Percentiles rank a stretch among this genome's conserved stretches.
phyloP scores from a whole-genome alignment of 2,329 filamentous ascomycete genomes.

The Fusarium sp. region DNA sequence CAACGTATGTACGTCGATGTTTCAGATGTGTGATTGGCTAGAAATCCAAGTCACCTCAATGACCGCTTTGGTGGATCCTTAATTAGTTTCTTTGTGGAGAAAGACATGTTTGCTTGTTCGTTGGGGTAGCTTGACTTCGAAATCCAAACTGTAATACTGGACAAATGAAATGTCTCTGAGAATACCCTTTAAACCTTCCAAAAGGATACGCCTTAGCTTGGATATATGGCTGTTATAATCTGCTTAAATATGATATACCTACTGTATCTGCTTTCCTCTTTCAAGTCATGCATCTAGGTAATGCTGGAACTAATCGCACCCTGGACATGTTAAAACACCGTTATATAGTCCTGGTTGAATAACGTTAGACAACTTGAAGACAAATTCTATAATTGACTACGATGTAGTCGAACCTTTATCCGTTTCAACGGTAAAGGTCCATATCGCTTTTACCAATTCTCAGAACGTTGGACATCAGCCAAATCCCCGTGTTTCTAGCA shows the following conservation, averaged over 20 bases:
- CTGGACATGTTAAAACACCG: neutral
- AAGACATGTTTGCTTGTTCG: constrained; percentile 10
- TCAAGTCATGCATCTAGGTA: neutral
- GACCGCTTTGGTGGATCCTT: neutral
- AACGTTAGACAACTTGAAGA: neutral
- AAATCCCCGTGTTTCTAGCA: neutral
- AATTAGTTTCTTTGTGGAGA: constrained; percentile 27
- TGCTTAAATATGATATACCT: neutral
- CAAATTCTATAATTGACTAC: neutral
- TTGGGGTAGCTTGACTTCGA: neutral
- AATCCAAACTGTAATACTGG: neutral
- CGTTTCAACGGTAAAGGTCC: neutral
- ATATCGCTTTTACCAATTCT: neutral
- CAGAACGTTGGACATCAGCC: neutral
- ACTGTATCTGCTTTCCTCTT: neutral
- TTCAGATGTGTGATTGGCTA: constrained; percentile 33
- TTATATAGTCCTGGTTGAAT: neutral
- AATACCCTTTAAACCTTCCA: neutral
- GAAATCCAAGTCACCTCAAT: neutral
- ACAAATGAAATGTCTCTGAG: neutral
- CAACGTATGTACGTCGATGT: constrained; percentile 16
- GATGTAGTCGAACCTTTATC: neutral
- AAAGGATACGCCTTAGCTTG: neutral
- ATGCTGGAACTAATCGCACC: neutral
- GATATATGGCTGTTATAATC: neutral